Evolutionary conservation across 2,329 filamentous ascomycete genomes (phyloP).

Genomic region (Pseudogymnoascus sp.): DNA sequence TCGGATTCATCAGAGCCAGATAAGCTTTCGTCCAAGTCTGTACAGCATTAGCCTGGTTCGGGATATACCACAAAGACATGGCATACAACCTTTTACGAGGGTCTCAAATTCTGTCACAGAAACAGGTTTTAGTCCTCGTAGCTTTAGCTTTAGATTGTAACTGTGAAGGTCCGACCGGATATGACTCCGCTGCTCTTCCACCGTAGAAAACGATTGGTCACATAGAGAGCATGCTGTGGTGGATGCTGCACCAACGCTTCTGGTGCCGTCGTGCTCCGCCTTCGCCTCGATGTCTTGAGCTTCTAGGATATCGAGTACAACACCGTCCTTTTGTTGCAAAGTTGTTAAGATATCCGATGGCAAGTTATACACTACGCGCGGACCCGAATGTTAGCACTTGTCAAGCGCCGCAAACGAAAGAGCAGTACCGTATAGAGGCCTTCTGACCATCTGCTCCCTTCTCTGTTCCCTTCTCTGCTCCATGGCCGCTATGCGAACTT

Average conservation of each 20-base stretch:
- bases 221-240: constrained; percentile 80
- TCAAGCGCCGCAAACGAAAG: constrained; percentile 20
- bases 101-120: constrained; percentile 81
- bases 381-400: constrained; percentile 16
- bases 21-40: constrained; percentile 78
- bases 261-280: not conserved
- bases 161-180: constrained; percentile 84
- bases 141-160: constrained; percentile 90
- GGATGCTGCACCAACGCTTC: constrained; percentile 25
- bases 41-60: not conserved
- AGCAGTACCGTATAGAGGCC: constrained; percentile 34
- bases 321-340: constrained; percentile 27
- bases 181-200: constrained; percentile 79
- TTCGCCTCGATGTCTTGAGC: not conserved
- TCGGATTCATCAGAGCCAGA: constrained; percentile 75
- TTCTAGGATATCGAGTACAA: not conserved
- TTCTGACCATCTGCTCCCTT: constrained; percentile 33
- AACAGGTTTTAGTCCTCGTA: constrained; percentile 66
- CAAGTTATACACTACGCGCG: constrained; percentile 27
- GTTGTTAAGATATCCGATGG: constrained; percentile 32
- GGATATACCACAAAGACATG: not conserved
- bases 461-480: constrained; percentile 26
- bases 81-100: constrained; percentile 54
- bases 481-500: not conserved
- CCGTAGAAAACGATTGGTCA: constrained; percentile 59